Evolutionary conservation across 306 rosid species (phyloP), one percentile per base, ranked within the genome.

Genomic region (Fagus crenata): DNA sequence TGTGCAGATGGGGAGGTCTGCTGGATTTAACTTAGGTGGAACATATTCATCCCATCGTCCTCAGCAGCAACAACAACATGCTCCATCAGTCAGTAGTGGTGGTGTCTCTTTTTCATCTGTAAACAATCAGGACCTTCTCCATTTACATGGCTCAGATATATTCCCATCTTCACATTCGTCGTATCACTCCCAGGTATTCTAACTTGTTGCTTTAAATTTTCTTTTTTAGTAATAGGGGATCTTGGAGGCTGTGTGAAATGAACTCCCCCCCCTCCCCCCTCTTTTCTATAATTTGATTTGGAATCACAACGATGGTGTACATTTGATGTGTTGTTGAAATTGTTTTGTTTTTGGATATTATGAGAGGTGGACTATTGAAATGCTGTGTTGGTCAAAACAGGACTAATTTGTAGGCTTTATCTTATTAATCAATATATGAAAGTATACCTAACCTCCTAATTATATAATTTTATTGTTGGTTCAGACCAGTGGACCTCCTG

Each of bases 401-500:
- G 49, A 37, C 43, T 37, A 12, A 7, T 35, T 37, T 67, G 32
- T n/a, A 37, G 49, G 33, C 71, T 67, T 39, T 65, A 17, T 65
- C 49, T 65, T 8, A 31, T 67, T 28, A 32, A 67, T 67, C 49
- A 37, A 67, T n/a, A 17, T 67, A 17, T 67, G 32, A 54, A 77
- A 71, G 77, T 82, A 32, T 71, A 53, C 3, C 75, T 73, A 72
- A 76, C 73, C 61, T 77, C 67, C 67, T 67, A 55, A 69, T 59
- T 17, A 43, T 53, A 46, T 41, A 31, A 46, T 53, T 68, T 70
- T 74, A 55, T 77, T 72, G 73, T 79, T 75, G 49, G 53, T 84
- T 71, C 83, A 96, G 99, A 83, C 96, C 39, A 89, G 93, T 71
- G 98, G 96, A 51, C 92, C 99, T 83, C 99, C 97, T 73, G 99